Percentiles rank a stretch among this genome's conserved stretches.
Conservation (phyloP, 768 basidiomycete species). For the Tricholoma flavovirens region DNA sequence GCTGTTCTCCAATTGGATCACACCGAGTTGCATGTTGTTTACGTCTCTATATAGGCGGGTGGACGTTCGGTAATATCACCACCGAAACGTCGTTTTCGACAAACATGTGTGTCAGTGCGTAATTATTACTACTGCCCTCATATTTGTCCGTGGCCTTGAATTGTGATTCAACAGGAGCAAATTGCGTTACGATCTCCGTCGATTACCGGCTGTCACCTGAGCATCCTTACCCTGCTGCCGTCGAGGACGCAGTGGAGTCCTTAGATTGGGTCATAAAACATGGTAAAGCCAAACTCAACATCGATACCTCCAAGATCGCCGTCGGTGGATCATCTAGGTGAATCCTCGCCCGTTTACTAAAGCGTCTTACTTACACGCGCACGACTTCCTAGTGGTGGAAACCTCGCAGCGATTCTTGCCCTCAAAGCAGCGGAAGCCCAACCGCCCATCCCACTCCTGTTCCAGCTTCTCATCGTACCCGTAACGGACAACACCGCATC, state of each 20-base stretch:
- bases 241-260: conserved; percentile 24
- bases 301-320: conserved; percentile 51
- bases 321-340: conserved; percentile 74
- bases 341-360: neutral
- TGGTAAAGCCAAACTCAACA: conserved; percentile 39
- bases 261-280: conserved; percentile 62
- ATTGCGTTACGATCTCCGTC: conserved; percentile 24
- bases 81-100: conserved; percentile 59
- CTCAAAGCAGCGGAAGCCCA: conserved; percentile 50
- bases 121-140: neutral
- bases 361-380: too few relatives aligned
- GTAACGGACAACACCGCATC: conserved; percentile 68
- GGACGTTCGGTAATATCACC: conserved; percentile 65
- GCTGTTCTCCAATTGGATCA: too few relatives aligned
- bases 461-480: conserved; percentile 66
- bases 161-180: neutral
- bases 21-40: too few relatives aligned
- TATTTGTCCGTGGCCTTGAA: neutral
- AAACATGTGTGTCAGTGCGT: conserved; percentile 51
- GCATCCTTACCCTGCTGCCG: conserved; percentile 51
- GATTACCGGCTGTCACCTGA: conserved; percentile 74
- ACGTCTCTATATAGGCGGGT: conserved; percentile 45
- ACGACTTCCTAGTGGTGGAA: conserved; percentile 47
- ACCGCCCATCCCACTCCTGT: conserved; percentile 48
- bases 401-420: conserved; percentile 59